Evolutionary conservation across 78 protist genomes (phyloP), one percentile per base, ranked within the genome.

Genomic region (Chrysochromulina parva): DNA sequence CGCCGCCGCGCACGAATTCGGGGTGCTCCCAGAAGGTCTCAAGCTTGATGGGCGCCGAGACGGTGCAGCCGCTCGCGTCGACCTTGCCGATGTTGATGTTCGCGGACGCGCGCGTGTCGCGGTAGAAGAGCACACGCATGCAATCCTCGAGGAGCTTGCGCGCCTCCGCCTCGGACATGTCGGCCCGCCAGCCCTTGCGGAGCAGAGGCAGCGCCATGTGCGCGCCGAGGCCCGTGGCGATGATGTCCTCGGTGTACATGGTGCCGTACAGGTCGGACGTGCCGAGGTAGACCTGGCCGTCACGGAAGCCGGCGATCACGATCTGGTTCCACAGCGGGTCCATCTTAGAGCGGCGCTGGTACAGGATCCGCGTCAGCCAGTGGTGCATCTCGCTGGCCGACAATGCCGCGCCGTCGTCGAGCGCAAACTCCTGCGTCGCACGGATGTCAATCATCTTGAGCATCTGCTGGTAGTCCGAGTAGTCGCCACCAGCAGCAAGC

Each of bases 321-420:
- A 91, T 71, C 86, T 4, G 20, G 88, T 91, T 84, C 93, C 93
- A 91, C 26, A 91, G 81, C 60, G 93, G 93, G 47, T 91, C 90
- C 54, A 91, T 53, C 88, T 88, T 91, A 66, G 76, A 85, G 48
- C 93, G 90, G 3, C 67, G 80, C 62, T 91, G 62, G 84, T 91
- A 91, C 90, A 91, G 62, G 22, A 91, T 26, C 47, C 93, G 60
- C 5, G 89, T 85, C 22, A 91, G 78, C 69, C 69, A 84, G 53
- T 26, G n/a, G 38, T 91, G 93, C 52, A 85, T 20, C 48, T 53
- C 93, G 10, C n/a, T 13, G 20, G 90, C 55, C 3, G 90, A 17
- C 88, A 59, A 16, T 7, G 38, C 9, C 71, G 58, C 54, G 17
- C 90, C 93, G 59, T 91, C 90, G 53, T 91, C 87, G 9, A 81